These are phyloP conservation scores for Candida glaebosa DNA, from an alignment of 805 yeast genomes.

Conservation along the genomic window DNA sequence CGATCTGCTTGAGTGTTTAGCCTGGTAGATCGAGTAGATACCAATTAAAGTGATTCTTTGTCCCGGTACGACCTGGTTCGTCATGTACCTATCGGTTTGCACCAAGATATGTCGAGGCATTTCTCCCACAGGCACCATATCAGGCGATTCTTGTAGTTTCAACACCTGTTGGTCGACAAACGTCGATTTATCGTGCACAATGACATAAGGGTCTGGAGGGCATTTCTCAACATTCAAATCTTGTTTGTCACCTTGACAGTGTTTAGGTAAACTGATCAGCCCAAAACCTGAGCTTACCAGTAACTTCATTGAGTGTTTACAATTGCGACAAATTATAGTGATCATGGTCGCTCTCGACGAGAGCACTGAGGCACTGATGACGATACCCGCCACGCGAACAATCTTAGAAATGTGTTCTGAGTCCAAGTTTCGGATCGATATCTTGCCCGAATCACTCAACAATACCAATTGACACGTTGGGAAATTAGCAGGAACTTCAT, in stretches of 20 bases:
- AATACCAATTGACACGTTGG: slow-evolving; percentile 84
- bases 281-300: slow-evolving; percentile 68
- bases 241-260: slow-evolving; percentile 51
- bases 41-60: slow-evolving; percentile 90
- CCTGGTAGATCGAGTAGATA: slow-evolving; percentile 84
- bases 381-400: slow-evolving; percentile 87
- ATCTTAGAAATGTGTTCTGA: slow-evolving; percentile 87
- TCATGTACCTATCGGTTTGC: slow-evolving; percentile 83
- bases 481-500: slow-evolving; percentile 50
- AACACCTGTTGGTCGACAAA: slow-evolving; percentile 93
- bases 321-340: slow-evolving; percentile 80
- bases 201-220: slow-evolving; percentile 88
- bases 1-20: slow-evolving; percentile 50
- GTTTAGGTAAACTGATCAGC: slow-evolving; percentile 60
- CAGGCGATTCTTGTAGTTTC: slow-evolving; percentile 96
- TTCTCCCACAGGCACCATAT: slow-evolving; percentile 98
- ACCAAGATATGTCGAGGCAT: slow-evolving; percentile 92
- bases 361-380: slow-evolving; percentile 86
- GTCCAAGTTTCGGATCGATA: slow-evolving; percentile 76
- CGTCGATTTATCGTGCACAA: slow-evolving; percentile 89
- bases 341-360: slow-evolving; percentile 82
- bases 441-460: slow-evolving; percentile 65
- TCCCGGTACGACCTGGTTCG: slow-evolving; percentile 93
- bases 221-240: slow-evolving; percentile 61
- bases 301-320: slow-evolving; percentile 74